phyloP scores from a whole-genome alignment of 495 filamentous ascomycete genomes.

The Aspergillus panamensis region DNA sequence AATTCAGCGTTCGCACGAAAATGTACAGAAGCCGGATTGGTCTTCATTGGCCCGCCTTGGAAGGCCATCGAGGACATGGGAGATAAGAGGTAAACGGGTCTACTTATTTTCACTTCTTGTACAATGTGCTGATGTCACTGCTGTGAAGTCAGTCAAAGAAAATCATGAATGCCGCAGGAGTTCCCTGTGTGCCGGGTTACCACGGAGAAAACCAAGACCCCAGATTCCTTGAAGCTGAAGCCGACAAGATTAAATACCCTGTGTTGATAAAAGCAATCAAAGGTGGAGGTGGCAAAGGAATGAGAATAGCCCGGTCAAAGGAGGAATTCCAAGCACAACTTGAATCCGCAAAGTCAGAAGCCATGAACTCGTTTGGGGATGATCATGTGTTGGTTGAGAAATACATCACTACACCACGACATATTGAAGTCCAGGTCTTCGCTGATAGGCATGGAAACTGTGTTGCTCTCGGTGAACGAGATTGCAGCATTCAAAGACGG shows the following conservation, averaged over 20 bases:
- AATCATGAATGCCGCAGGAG: conserved; percentile 90
- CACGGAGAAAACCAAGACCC: conserved; percentile 83
- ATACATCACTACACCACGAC: conserved; percentile 89
- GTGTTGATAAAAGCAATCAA: conserved; percentile 97
- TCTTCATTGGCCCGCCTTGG: conserved; percentile 92
- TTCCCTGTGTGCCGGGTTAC: conserved; percentile 95
- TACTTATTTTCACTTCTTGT: not conserved
- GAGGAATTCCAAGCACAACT: conserved; percentile 79
- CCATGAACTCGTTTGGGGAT: conserved; percentile 87
- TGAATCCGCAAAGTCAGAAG: conserved; percentile 83
- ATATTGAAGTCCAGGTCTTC: conserved; percentile 98
- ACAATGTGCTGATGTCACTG: conserved; percentile 7
- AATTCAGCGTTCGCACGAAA: conserved; percentile 87
- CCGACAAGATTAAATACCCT: conserved; percentile 80
- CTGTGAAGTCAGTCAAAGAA: conserved; percentile 68
- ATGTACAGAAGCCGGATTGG: conserved; percentile 84
- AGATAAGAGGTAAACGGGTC: conserved; percentile 68
- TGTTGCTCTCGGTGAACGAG: conserved; percentile 79
- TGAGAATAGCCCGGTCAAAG: conserved; percentile 80
- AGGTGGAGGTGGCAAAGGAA: conserved; percentile 97
- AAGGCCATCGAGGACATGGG: conserved; percentile 97
- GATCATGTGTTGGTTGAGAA: conserved; percentile 96
- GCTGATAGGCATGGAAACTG: conserved; percentile 85
- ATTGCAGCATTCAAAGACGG: conserved; percentile 81
- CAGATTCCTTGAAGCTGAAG: conserved; percentile 64